Base-by-base conservation (phyloP, 805 yeast genomes). In the Myxozyma kluyveri region DNA sequence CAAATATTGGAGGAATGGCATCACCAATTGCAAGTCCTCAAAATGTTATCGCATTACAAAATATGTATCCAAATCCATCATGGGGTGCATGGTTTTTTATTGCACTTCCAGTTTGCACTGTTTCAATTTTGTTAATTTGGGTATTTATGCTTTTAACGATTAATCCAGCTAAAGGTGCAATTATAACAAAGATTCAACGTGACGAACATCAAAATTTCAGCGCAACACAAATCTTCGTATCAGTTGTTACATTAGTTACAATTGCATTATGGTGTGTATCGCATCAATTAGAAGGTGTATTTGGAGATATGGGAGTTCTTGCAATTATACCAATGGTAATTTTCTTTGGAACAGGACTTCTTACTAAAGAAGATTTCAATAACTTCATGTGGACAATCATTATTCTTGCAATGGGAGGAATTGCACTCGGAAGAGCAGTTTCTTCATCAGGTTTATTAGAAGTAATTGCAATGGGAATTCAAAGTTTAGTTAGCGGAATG, bases 11-110 rank as follows among this genome's bases (percentile, higher is more conserved):
- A 21, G 99, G 99, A 59, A 91, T 90, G 95, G 85, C 96, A 0
- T 88, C 96, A 3, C 99, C 99, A 5, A 91, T 91, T 64, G 90
- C 97, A 1, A 88, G 96, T 2, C 99, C 99, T 1, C 99, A 91
- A 66, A 91, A 91, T 68, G 87, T 91, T 57, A 83, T 91, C 62
- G 96, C 96, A 1, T 76, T 91, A 45, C 90, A 88, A 50, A 74
- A 84, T 61, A 91, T 91, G 98, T 76, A 75, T 50, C 96, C 95
- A 1, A 83, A 78, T 50, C 83, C 84, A 0, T 81, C 84, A 43
- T 91, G 99, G 99, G 83, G 84, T 9, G 86, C 88, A 66, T 91
- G 99, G 99, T 93, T 91, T 68, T 81, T 83, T 5, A 80, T 91
- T 42, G 80, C 96, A 0, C 69, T 90, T 18, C 99, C 99, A 0